Percentiles rank a stretch among this genome's conserved stretches.
Evolutionary conservation across 805 yeast genomes (phyloP).

Genomic region (Saccharomycopsis babjevae): DNA sequence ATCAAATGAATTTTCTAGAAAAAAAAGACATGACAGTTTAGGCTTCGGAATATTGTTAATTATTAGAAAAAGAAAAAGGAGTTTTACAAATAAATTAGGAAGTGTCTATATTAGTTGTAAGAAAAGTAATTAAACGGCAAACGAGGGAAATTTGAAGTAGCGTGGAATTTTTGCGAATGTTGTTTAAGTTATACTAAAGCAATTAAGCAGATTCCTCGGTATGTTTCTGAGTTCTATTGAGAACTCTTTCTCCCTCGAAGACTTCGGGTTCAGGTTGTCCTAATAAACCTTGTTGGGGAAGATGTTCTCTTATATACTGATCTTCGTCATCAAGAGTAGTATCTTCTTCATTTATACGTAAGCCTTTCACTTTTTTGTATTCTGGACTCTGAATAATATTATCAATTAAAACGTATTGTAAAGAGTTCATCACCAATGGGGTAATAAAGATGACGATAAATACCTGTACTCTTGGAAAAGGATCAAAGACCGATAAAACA

Average conservation of each 20-base stretch:
- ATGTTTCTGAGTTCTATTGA: not conserved
- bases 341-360: constrained; percentile 5
- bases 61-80: too few species aligned
- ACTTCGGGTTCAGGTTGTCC: constrained; percentile 23
- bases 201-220: too few species aligned
- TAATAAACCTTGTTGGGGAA: constrained; percentile 15
- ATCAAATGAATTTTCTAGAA: too few species aligned
- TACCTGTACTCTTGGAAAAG: constrained; percentile 73
- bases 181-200: too few species aligned
- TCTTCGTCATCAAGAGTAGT: not conserved
- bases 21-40: too few species aligned
- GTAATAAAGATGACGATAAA: constrained; percentile 78
- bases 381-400: constrained; percentile 40
- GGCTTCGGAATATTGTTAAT: too few species aligned
- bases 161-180: too few species aligned
- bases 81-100: too few species aligned
- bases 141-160: too few species aligned
- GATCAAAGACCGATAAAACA: constrained; percentile 74
- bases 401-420: constrained; percentile 66
- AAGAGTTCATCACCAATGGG: constrained; percentile 62
- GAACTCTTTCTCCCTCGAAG: constrained; percentile 25
- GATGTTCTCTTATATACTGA: constrained; percentile 6
- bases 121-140: too few species aligned
- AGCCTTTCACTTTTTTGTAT: constrained; percentile 10
- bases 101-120: too few species aligned